Base-by-base conservation (phyloP, 2,329 filamentous ascomycete species). In the Knoxdaviesia capensis region DNA sequence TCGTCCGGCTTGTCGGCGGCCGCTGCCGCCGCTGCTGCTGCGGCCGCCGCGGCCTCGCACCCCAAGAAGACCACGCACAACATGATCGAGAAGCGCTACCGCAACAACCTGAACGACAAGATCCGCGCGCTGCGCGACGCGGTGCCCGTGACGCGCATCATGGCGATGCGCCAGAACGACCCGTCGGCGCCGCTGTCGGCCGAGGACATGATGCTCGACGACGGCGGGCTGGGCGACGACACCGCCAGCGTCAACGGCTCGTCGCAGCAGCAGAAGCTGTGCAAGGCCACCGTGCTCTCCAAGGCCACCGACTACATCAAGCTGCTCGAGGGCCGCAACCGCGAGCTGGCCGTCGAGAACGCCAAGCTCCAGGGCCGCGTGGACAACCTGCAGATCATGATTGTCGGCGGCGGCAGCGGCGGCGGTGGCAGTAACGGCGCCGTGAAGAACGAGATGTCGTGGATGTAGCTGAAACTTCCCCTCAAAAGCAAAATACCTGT, bases 71-170 rank as follows among this genome's bases (percentile, higher is more conserved):
- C 80, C 32, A 79, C 81, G 6, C 82, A 88, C 60, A 87, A 86
- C 59, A 80, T 87, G 59, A 85, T 87, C 48, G 82, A 88, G 59
- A 87, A 87, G 62, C 66, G 82, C 43, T 88, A 87, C 58, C 76
- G 82, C 49, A 84, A 78, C 41, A 88, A 88, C 53, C 65, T 88
- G 44, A 87, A 87, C 54, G 80, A 86, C 53, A 87, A 86, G 60
- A 87, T 88, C 51, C 69, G 79, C 11, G 78, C 80, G 41, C 62
- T 87, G 38, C 68, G 80, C 47, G 80, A 86, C 53, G 77, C 78
- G 40, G 79, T 88, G 1, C 59, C 60, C 20, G 54, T 62, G 0
- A 56, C 68, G 42, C 56, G 65, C 7, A 51, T 62, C 29, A 54
- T 55, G 39, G 45, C 43, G 5, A 37, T 45, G 7, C 43, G 45